A percentile compares a stretch with the other conserved stretches of the same genome.
Evolutionary conservation across 306 rosid species (phyloP).

Genomic region (Lablab purpureus): DNA sequence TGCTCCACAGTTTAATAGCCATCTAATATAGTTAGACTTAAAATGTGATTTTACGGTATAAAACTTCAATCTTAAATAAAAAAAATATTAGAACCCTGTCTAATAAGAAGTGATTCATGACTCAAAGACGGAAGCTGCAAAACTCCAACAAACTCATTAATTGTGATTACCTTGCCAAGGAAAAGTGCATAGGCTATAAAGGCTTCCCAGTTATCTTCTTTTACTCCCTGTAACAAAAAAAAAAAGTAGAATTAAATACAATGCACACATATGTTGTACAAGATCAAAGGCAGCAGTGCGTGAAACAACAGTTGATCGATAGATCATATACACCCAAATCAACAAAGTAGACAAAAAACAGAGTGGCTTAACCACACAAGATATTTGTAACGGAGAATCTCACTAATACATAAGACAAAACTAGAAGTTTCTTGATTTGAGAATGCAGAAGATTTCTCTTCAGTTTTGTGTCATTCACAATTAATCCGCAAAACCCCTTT

Average conservation of each 20-base stretch:
- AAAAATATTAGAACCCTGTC: background rate
- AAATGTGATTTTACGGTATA: background rate
- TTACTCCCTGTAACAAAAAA: constrained; percentile 65
- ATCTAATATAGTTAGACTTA: constrained; percentile 2
- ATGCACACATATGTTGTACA: constrained; percentile 15
- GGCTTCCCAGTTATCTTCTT: constrained; percentile 88
- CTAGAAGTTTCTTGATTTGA: background rate
- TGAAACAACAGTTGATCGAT: constrained; percentile 27
- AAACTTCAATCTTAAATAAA: constrained; percentile 13
- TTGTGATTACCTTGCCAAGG: constrained; percentile 72
- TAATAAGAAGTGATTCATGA: background rate
- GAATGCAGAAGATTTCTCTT: background rate
- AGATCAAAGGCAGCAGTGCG: background rate
- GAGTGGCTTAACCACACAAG: background rate
- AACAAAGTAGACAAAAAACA: background rate
- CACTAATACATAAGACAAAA: background rate
- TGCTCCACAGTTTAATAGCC: constrained; percentile 14
- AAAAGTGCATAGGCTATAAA: constrained; percentile 69
- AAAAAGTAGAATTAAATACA: constrained; percentile 13
- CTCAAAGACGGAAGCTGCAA: constrained; percentile 22
- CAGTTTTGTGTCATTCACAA: background rate
- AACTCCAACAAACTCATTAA: background rate
- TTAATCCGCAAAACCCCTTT: background rate
- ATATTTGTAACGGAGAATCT: background rate
- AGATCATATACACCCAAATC: constrained; percentile 13